Evolutionary conservation across 129 eudicot species (phyloP), one percentile per base, ranked within the genome.

Genomic region (Tagetes patula): DNA sequence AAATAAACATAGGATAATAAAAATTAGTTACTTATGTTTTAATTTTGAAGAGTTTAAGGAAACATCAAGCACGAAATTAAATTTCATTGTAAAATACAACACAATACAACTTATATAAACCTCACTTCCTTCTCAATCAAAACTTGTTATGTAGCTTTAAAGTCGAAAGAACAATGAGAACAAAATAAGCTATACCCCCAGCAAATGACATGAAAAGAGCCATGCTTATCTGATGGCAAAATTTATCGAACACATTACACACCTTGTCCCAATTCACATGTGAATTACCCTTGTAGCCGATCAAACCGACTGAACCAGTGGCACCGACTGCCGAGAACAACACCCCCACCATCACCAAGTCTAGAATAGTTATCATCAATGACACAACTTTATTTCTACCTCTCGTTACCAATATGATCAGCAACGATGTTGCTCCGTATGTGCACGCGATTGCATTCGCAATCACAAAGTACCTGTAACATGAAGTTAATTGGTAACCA

Each of bases 221-320:
- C 2, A 59, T 72, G 0, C 71, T 75, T 10, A 64, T 82, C 55
- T 74, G 85, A 77, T 76, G 66, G 72, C 97, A 92, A 55, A 84
- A 89, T 55, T 55, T 80, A 4, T 43, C 83, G 8, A 89, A 80
- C 55, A 79, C 68, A 38, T 83, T 62, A 65, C 97, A 92, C 45
- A 92, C 96, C 61, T 87, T 89, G 38, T 84, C 72, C 97, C 98
- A 92, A 5, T 52, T 75, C 37, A 87, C 73, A 56, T 86, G 96
- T 4, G 91, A 75, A 77, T 92, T 92, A 3, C 98, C 98, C 0
- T 83, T 41, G 62, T 67, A 74, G n/a, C 87, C 96, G 33, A 92
- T 65, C 1, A 87, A 20, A 2, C 96, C 96, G 55, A 89, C 67
- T 2, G 89, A 82, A 0, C 72, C 52, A 36, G 91, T 74, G 11